Evolutionary conservation across 164 flowering plant genomes (phyloP), one percentile per base, ranked within the genome.

Genomic region (Cinnamomum micranthum): DNA sequence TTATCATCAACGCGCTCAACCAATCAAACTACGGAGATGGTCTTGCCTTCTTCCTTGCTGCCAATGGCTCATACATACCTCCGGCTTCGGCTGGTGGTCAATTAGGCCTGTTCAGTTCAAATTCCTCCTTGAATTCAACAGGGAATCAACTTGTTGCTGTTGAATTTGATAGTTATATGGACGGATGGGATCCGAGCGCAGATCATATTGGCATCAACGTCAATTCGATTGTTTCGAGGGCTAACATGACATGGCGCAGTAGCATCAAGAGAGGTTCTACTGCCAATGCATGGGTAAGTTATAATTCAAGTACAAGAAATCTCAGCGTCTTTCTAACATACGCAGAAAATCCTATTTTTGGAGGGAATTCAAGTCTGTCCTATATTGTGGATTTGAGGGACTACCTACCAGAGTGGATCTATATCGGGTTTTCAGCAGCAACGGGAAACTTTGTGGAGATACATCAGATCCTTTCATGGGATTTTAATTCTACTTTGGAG

Each of bases 31-130:
- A 69, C 17, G 83, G 82, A 58, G 65, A 79, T 27, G 86, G 86
- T 1, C 17, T 85, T 3, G 75, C 81, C 50, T 84, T 86, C 78
- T 84, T 84, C 75, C 73, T 86, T 20, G 81, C 82, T 25, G 83
- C 87, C 0, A 59, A 17, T 2, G 79, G 69, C 24, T 78, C 73
- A 4, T 58, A 68, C 4, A 81, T 84, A 68, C 87, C 91, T 0
- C 73, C 66, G 1, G 77, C 82, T 41, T 82, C 86, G 0, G 52
- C 14, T 2, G 88, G 87, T 27, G 84, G 85, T 0, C 80, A n/a
- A n/a, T 73, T 88, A 1, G 92, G 89, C 51, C 75, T 90, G 0
- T 80, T 81, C 74, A 82, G 78, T 77, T 23, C 75, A 4, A 73
- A 63, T 1, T 64, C 66, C 10, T 25, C 31, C 50, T 50, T 50